phyloP scores from a whole-genome alignment of 2,329 filamentous ascomycete species.

The Aspergillus nomiae region DNA sequence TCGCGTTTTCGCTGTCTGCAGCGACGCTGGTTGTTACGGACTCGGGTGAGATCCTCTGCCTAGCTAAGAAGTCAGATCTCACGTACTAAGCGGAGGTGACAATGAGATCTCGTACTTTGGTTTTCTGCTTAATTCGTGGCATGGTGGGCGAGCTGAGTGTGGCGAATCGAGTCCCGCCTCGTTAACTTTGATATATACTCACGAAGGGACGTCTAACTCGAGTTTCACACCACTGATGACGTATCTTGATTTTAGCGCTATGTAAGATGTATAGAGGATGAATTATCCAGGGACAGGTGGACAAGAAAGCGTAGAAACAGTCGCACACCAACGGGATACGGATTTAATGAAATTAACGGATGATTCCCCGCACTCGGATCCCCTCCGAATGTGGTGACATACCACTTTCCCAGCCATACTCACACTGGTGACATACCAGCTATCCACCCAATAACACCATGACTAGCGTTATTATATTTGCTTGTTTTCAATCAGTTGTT shows the following conservation, averaged over 20 bases:
- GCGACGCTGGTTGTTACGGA: conserved; percentile 56
- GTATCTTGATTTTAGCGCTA: background rate
- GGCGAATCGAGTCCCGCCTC: background rate
- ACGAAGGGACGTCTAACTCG: background rate
- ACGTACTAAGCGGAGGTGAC: background rate
- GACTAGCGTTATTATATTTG: background rate
- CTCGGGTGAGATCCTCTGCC: conserved; percentile 42
- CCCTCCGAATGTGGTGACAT: background rate
- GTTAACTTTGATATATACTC: background rate
- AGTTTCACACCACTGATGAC: background rate
- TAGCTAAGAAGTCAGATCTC: conserved; percentile 9
- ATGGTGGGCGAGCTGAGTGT: background rate
- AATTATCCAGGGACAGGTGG: background rate
- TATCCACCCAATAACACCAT: background rate
- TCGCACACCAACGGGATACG: no score
- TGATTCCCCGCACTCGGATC: background rate
- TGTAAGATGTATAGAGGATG: background rate
- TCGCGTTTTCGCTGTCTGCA: conserved; percentile 50
- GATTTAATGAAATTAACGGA: no score
- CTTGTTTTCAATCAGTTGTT: background rate
- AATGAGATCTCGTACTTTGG: background rate
- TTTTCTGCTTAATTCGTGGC: background rate
- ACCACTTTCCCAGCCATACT: no score
- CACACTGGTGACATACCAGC: background rate
- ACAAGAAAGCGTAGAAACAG: background rate